phyloP scores from a whole-genome alignment of 768 basidiomycete genomes.

The Baorangia bicolor region DNA sequence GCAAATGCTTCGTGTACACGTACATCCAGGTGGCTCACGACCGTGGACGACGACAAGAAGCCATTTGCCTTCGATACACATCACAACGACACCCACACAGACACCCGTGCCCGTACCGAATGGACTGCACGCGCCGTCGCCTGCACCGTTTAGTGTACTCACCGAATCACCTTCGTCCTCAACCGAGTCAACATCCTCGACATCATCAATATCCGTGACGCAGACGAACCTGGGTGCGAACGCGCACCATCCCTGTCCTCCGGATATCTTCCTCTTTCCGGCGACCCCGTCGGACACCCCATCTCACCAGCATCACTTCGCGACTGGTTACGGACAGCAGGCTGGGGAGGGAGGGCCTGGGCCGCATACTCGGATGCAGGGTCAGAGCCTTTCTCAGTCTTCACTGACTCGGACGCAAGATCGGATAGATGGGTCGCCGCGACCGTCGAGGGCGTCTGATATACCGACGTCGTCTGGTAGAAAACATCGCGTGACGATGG shows the following conservation, averaged over 20 bases:
- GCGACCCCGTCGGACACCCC: conserved; percentile 25
- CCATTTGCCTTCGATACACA: conserved; percentile 29
- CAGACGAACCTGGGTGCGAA: background rate
- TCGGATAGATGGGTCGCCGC: conserved; percentile 16
- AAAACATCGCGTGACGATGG: conserved; percentile 63
- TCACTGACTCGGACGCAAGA: conserved; percentile 7
- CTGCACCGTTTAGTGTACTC: conserved; percentile 28
- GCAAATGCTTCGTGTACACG: conserved; percentile 11
- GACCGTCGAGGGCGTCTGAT: conserved; percentile 12
- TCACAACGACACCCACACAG: conserved; percentile 16
- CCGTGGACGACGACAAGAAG: conserved; percentile 6
- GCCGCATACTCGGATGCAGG: conserved; percentile 4
- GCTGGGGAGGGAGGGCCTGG: background rate
- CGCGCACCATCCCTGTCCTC: conserved; percentile 13
- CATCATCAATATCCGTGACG: conserved; percentile 5
- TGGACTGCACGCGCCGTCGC: conserved; percentile 12
- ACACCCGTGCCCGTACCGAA: background rate
- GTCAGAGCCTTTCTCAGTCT: background rate
- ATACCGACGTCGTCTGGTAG: conserved; percentile 22
- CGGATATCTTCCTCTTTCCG: conserved; percentile 31
- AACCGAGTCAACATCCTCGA: conserved; percentile 18
- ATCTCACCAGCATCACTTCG: conserved; percentile 14
- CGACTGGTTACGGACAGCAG: background rate
- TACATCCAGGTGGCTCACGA: conserved; percentile 12
- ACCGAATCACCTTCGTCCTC: conserved; percentile 24